Evolutionary conservation across 2,329 filamentous ascomycete genomes (phyloP), one percentile per base, ranked within the genome.

Genomic region (Aspergillus neoniger): DNA sequence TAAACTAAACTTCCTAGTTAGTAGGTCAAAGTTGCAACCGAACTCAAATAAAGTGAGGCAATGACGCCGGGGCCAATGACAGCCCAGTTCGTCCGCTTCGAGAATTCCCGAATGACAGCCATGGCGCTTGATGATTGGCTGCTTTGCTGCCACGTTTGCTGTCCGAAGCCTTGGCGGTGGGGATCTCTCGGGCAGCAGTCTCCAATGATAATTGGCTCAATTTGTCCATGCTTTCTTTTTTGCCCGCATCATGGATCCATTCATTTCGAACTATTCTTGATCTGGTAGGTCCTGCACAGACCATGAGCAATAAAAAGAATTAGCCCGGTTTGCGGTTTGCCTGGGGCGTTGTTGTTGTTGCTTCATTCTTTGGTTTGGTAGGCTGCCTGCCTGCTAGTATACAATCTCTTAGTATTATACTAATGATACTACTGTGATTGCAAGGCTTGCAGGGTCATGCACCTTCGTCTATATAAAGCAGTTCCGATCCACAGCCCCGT

Each of bases 41-140:
- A 49, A 49, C 44, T 38, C 41, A 36, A 36, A 41, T 19, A 63
- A 65, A 72, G 70, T 72, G 70, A 72, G 70, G 70, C 70, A 64
- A 71, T 63, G 66, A 55, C 25, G 28, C 47, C 43, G 36, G 32
- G 56, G 41, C 68, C 69, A 70, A 68, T 66, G 52, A 67, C 56
- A 17, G 43, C 36, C 23, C 60, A 53, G 59, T 62, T 63, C 58
- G 51, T 53, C 62, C 49, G 43, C 43, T 67, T 68, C 65, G 63
- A 70, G 67, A 68, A 69, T 61, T 61, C 32, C 64, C 67, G 65
- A 64, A 67, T 64, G 61, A 61, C 54, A 51, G 51, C 52, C 52
- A 48, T n/a, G 32, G 41, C 43, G 44, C 21, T 25, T 9, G 23
- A 28, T 62, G 59, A 66, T 65, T 65, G 65, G 65, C 48, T 60